Evolutionary conservation across 768 basidiomycete genomes (phyloP), one percentile per base, ranked within the genome.

Genomic region (Lanmaoa rubissima): DNA sequence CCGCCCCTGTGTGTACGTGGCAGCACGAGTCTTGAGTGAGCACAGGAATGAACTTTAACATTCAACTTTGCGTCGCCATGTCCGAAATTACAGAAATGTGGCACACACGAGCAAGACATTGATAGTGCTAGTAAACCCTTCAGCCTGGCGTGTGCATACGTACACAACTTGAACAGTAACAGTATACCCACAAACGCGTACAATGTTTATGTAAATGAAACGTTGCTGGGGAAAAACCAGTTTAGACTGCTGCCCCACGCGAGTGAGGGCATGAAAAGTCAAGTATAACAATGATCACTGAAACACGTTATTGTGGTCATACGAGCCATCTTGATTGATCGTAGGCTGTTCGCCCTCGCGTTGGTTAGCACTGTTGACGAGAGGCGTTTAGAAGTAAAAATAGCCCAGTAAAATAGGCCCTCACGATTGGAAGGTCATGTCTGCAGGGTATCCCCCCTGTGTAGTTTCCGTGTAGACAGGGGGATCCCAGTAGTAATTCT

Each of bases 81-180:
- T 21, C 55, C 59, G 59, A 64, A 56, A 61, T 67, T 46, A 61
- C 47, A 50, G 24, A 61, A 59, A 56, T 58, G 59, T 67, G 67
- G 65, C 65, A 49, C 34, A 67, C 65, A 67, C 63, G 62, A 61
- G 54, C 47, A 24, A 21, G 34, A 59, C 48, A 61, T 47, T 31
- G 28, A 31, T 31, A 31, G 28, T 52, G 21, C 21, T 24, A 24
- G 21, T 24, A 2, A 41, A 54, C 48, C 39, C 39, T 38, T 34
- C 41, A 54, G 36, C 2, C 21, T 24, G 21, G 45, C 53, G 19
- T 43, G 41, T 34, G 55, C 28, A 12, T 12, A 32, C 48, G 47
- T 41, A 48, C 19, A 31, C 28, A 31, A 31, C 28, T 8, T 31
- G 28, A 31, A 31, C 7, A 31, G 28, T 31, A 45, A 48, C 4